Conservation (phyloP, 2,329 filamentous ascomycete genomes). For the Fusarium sp. region DNA sequence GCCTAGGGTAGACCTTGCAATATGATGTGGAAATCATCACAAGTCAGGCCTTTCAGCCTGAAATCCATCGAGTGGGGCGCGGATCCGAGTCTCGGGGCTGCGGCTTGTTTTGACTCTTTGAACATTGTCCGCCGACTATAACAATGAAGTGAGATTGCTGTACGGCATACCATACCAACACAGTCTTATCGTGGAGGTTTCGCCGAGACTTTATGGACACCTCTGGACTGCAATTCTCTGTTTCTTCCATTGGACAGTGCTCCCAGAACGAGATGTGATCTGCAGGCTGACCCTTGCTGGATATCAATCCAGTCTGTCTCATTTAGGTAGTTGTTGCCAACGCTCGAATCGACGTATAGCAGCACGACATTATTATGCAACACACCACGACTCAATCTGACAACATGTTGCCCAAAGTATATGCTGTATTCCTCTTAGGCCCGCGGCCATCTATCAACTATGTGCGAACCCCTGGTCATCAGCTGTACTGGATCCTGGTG, state of each 20-base stretch:
- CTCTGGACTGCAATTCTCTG: slow-evolving; percentile 13
- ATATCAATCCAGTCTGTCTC: slow-evolving; percentile 18
- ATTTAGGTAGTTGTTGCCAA: slow-evolving; percentile 6
- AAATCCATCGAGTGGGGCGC: slow-evolving; percentile 28
- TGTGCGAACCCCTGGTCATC: slow-evolving; percentile 17
- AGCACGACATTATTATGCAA: slow-evolving; percentile 21
- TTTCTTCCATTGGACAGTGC: slow-evolving; percentile 1
- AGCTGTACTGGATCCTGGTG: slow-evolving; percentile 12
- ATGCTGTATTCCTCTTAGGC: slow-evolving; percentile 11
- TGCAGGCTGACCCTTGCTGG: background rate
- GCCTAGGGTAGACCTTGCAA: slow-evolving; percentile 39
- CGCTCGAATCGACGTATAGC: slow-evolving; percentile 7
- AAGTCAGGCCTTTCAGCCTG: slow-evolving; percentile 30
- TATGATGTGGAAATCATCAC: slow-evolving; percentile 20
- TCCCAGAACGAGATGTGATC: slow-evolving; percentile 18
- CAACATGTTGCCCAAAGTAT: slow-evolving; percentile 5
- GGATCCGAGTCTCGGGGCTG: slow-evolving; percentile 32
- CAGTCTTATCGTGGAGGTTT: slow-evolving; percentile 3
- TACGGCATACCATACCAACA: background rate
- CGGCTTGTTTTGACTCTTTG: slow-evolving; percentile 17
- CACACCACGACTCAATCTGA: slow-evolving; percentile 24
- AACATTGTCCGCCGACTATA: slow-evolving; percentile 8
- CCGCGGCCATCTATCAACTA: slow-evolving; percentile 24
- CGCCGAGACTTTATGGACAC: slow-evolving; percentile 7
- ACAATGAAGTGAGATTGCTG: slow-evolving; percentile 9